phyloP scores from a whole-genome alignment of 768 basidiomycete genomes.

The Boletus barrowsii region DNA sequence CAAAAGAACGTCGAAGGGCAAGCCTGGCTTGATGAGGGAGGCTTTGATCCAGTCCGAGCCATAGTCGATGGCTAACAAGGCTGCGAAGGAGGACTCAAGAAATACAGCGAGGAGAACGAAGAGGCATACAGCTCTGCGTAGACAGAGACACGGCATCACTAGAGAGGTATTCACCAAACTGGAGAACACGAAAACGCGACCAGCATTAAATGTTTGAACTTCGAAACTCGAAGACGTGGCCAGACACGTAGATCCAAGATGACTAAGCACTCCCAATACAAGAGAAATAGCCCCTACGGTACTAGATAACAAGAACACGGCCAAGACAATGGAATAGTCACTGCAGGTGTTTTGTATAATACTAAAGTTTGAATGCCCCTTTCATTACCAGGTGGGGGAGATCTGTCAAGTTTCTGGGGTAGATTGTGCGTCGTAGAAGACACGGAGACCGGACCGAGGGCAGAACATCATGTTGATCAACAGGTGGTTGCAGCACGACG shows the following conservation, averaged over 20 bases:
- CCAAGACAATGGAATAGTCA: too few relatives aligned
- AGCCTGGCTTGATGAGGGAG: constrained; percentile 89
- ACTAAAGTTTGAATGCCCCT: too few relatives aligned
- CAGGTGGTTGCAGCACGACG: too few relatives aligned
- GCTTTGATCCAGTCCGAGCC: constrained; percentile 98
- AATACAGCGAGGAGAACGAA: constrained; percentile 21
- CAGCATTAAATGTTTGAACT: background rate
- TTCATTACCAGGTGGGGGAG: too few relatives aligned
- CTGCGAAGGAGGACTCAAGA: constrained; percentile 47
- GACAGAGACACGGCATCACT: constrained; percentile 23
- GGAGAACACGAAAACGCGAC: constrained; percentile 10
- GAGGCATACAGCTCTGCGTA: constrained; percentile 27
- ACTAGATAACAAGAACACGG: too few relatives aligned
- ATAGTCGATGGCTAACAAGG: constrained; percentile 96
- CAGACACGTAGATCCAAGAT: constrained; percentile 16
- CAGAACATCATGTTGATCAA: too few relatives aligned
- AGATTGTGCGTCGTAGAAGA: too few relatives aligned
- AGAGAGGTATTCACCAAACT: constrained; percentile 15
- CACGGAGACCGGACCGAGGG: too few relatives aligned
- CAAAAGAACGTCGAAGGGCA: constrained; percentile 93
- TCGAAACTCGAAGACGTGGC: constrained; percentile 19
- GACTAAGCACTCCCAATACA: constrained; percentile 8
- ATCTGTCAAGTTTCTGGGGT: too few relatives aligned
- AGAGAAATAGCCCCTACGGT: constrained; percentile 1
- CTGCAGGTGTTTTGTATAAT: too few relatives aligned